Percentiles rank a stretch among this genome's conserved stretches.
phyloP scores from a whole-genome alignment of 352 stramenopile species.

The Phytophthora capsici region DNA sequence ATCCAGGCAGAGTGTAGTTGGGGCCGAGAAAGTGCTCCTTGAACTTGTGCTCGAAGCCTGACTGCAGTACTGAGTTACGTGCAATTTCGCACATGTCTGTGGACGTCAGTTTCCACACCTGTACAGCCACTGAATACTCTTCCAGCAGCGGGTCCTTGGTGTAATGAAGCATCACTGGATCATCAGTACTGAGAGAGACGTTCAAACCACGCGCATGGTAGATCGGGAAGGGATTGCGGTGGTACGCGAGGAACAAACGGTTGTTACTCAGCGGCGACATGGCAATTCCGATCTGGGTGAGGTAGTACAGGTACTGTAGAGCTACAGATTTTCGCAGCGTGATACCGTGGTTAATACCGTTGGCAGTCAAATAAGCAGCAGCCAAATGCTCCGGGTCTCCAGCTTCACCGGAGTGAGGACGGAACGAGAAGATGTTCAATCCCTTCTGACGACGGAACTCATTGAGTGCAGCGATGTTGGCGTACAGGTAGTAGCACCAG shows the following conservation, averaged over 20 bases:
- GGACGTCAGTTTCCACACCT: slow-evolving; percentile 96
- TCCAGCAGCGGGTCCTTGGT: slow-evolving; percentile 98
- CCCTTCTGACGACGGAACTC: slow-evolving; percentile 89
- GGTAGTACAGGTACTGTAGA: slow-evolving; percentile 99
- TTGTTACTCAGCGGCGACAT: slow-evolving; percentile 96
- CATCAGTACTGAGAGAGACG: slow-evolving; percentile 98
- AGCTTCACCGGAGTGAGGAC: slow-evolving; percentile 98
- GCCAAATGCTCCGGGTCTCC: slow-evolving; percentile 97
- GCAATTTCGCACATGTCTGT: slow-evolving; percentile 99
- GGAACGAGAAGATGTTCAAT: slow-evolving; percentile 95
- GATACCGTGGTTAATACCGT: slow-evolving; percentile 99
- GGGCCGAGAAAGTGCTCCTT: slow-evolving; percentile 97
- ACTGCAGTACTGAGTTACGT: slow-evolving; percentile 98
- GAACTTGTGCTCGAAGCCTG: slow-evolving; percentile 97
- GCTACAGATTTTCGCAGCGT: slow-evolving; percentile 96
- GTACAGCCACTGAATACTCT: slow-evolving; percentile 93
- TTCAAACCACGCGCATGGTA: slow-evolving; percentile 97
- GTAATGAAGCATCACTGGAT: slow-evolving; percentile 99
- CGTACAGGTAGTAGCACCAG: slow-evolving; percentile 98
- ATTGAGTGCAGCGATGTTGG: slow-evolving; percentile 98
- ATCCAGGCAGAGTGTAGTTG: slow-evolving; percentile 85
- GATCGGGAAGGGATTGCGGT: slow-evolving; percentile 94
- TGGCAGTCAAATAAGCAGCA: slow-evolving; percentile 87
- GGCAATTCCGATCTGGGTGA: slow-evolving; percentile 96
- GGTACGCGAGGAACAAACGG: slow-evolving; percentile 95